Base-by-base conservation (phyloP, 345 rosid species). In the Linum tenue region DNA sequence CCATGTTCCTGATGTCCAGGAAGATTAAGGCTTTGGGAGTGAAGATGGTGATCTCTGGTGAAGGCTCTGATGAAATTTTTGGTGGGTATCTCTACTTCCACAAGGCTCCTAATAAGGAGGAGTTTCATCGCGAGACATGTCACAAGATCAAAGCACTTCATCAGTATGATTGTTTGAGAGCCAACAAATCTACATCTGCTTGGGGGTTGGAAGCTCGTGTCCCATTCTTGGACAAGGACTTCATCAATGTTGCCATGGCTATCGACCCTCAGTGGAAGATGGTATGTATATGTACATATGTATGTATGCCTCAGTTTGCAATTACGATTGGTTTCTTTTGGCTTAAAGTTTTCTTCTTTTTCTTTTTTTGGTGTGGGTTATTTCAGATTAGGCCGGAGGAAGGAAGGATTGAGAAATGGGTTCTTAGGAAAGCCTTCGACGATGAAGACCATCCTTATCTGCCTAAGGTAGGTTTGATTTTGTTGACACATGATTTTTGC, bases 41-140 rank as follows among this genome's bases (percentile, higher is more conserved):
- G 37, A 92, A 92, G 85, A 90, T 90, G 98, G 98, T 92, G 70
- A 77, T 92, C 50, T 92, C 98, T n/a, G 96, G 96, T 55, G 98
- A 92, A 76, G 98, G 97, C 17, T 78, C 97, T 0, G 97, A 92
- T 63, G 98, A 92, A 83, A 70, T 92, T 40, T 88, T 92, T 56
- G 98, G 98, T 62, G 98, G 98, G 5, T 94, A 94, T 81, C 70
- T 94, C 62, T 94, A 90, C 69, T 90, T 94, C 79, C 99, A 94
- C 73, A 94, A 94, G 79, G 97, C 97, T 63, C 97, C 98, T 39
- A 85, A 88, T 59, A 90, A 88, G 73, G 82, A 90, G 67, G 96
- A 88, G 76, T 78, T 92, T 73, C 97, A 92, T 71, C 83, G 64
- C 0, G 98, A 92, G 75, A 86, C 98, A 3, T 90, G 96, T 66